Evolutionary conservation across 2,329 filamentous ascomycete genomes (phyloP), one percentile per base, ranked within the genome.

Genomic region (Cadophora sp.): DNA sequence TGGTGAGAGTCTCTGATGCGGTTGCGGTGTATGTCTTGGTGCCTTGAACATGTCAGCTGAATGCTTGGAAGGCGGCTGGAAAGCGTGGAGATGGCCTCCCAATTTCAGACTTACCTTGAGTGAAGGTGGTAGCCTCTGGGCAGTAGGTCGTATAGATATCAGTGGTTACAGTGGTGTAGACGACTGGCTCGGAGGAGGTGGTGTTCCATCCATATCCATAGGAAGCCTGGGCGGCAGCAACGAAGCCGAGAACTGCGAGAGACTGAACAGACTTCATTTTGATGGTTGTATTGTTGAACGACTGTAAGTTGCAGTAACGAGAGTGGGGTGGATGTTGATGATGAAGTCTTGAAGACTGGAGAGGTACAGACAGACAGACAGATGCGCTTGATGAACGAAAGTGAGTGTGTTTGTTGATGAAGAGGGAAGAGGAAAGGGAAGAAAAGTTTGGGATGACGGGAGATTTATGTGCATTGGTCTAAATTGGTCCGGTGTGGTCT

Each of bases 21-120:
- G 89, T 89, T 81, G 93, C 83, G 75, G 86, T 91, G 77, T 83
- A 83, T 69, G 83, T 84, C 69, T 79, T 74, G 68, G 76, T 77
- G 68, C 78, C 78, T 43, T 6, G 26, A 37, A 34, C 24, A 27
- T 9, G 60, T 62, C 22, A 62, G 43, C 7, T 48, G n/a, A 14
- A n/a, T 48, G 19, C n/a, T 48, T n/a, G 19, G 19, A 22, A 8
- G 19, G 37, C 8, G 43, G 43, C 16, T 46, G 43, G 43, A 12
- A 12, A 34, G 31, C 34, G 34, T 9, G 14, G 3, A 37, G 14
- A n/a, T n/a, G n/a, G n/a, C n/a, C n/a, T n/a, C n/a, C n/a, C n/a
- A n/a, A n/a, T n/a, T n/a, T 37, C 7, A 37, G 7, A 43, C 46
- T 53, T 37, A 62, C 60, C 64, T 73, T 81, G 76, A 59, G 79